Base-by-base conservation (phyloP, 345 rosid genomes). In the Citrus cavaleriei region DNA sequence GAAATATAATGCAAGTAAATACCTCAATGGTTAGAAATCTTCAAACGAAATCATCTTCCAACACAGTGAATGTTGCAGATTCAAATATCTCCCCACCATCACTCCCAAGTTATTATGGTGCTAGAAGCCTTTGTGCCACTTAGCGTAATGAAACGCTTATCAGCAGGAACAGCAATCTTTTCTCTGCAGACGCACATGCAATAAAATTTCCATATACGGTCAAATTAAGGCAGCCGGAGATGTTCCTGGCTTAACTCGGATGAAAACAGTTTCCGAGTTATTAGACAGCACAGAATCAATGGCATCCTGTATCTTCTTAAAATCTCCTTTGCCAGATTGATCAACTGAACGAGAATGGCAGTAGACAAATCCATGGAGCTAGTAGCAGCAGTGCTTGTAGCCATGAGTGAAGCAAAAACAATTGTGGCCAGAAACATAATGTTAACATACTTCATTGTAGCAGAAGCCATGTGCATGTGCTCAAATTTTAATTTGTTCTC, bases 141-240 rank as follows among this genome's bases (percentile, higher is more conserved):
- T 81, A 91, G 59, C 19, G 97, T 93, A 67, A 93, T 91, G 87
- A 85, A 93, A 10, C 92, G 93, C 83, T 88, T 93, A 59, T 91
- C 88, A 5, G 77, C 87, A n/a, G 95, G 90, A 59, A 93, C 89
- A 38, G 83, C 85, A 25, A 90, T 80, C 69, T 89, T 88, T 81
- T 90, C 97, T 34, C 90, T 89, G 84, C 78, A 61, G 24, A 68
- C 14, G 8, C 60, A 74, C n/a, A 24, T 54, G 58, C 19, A 16
- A 27, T 21, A 9, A 49, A 38, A 58, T 13, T 1, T 28, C 28
- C 30, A 40, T 49, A 46, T 22, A 65, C 34, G 42, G 21, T 65
- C n/a, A 32, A 18, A 65, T 65, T 65, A 16, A 7, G 19, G n/a
- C 68, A 64, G 19, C 7, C 4, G 4, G 16, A 12, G 4, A 46